Evolutionary conservation across 2,329 filamentous ascomycete species (phyloP), one percentile per base, ranked within the genome.

Genomic region (Aulographum hederae): DNA sequence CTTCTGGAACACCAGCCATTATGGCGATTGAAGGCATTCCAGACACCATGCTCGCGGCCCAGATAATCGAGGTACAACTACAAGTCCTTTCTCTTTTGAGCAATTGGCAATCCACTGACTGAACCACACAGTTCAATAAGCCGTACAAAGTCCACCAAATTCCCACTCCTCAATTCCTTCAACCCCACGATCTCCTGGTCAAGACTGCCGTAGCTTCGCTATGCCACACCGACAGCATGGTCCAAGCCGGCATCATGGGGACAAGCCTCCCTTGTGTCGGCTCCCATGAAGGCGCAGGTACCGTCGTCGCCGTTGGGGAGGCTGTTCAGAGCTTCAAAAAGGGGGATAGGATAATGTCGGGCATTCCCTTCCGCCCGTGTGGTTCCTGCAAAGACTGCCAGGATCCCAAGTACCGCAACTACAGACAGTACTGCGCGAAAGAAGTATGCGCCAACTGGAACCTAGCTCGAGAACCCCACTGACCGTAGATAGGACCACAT

Each of bases 191-290:
- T 38, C 51, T 76, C n/a, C 59, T 73, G 21, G 55, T 74, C 42
- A 69, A 68, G 45, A 54, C 70, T 32, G 67, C 65, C 33, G 66
- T 67, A 12, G 68, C 65, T 6, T 69, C 65, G 1, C 60, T 71
- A 43, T 74, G 69, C 51, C 69, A 75, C 51, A 73, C 70, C 1
- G 69, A 74, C 50, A 47, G 48, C 37, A 68, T 73, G 63, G 65
- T 71, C 3, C 41, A 43, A 5, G 42, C 52, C 2, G 69, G 69
- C 30, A 46, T 57, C 28, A 63, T 73, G 44, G 47, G 44, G 5
- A 56, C 57, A 0, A 34, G 46, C 3, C 52, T 73, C 1, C 68
- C 69, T 0, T 54, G 57, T 34, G 70, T 58, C 6, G 64, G 55
- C 5, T 72, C 64, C 0, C 67, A 71, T 43, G 67, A 73, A 46